These are phyloP conservation scores for Saussurea involucrata DNA, from an alignment of 129 eudicot genomes.

Conservation along the genomic window DNA sequence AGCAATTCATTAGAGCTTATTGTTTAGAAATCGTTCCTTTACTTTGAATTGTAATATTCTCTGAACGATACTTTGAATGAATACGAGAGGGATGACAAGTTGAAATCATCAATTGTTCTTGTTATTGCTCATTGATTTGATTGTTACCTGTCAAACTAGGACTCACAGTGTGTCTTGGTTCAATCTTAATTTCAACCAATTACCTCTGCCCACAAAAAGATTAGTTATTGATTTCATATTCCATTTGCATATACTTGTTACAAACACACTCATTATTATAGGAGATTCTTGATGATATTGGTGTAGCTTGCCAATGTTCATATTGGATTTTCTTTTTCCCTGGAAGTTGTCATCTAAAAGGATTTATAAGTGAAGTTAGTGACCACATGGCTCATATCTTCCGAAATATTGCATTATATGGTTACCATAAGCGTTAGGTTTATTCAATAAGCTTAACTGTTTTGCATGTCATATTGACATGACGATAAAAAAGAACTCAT, in stretches of 20 bases:
- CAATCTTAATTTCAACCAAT: neutral
- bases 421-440: neutral
- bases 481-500: neutral
- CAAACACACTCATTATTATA: neutral
- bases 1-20: no score
- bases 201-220: neutral
- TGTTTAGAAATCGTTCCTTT: no score
- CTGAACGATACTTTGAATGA: no score
- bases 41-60: no score
- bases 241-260: neutral
- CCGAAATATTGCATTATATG: neutral
- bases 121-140: no score
- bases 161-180: neutral
- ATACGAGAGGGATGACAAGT: no score
- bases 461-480: neutral
- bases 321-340: no score
- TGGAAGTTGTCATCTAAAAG: neutral
- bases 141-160: no score
- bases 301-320: neutral
- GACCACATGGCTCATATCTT: neutral
- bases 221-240: neutral
- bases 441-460: neutral
- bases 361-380: neutral
- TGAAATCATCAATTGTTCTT: no score
- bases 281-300: conserved; percentile 8